Conservation (phyloP, 208 protist genomes). For the Crithidia expoeki region DNA sequence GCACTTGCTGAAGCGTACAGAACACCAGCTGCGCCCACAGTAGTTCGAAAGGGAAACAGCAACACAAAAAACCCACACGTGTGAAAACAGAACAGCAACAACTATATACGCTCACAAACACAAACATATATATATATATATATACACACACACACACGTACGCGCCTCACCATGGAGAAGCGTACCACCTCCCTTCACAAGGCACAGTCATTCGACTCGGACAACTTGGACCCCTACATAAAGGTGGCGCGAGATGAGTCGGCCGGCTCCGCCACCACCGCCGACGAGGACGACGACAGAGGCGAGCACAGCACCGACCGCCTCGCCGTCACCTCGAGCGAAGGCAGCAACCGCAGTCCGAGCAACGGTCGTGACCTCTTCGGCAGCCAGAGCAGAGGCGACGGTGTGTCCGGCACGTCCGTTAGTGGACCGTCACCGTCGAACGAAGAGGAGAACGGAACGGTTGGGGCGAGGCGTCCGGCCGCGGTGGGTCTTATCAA, state of each 20-base stretch:
- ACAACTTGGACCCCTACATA: conserved; percentile 3
- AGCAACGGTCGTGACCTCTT: conserved; percentile 13
- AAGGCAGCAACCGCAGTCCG: conserved; percentile 21
- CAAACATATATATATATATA: no score
- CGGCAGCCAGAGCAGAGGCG: not conserved
- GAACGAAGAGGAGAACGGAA: not conserved
- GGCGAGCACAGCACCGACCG: conserved; percentile 20
- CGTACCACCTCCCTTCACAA: not conserved
- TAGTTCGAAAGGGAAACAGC: no score
- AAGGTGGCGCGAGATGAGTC: conserved; percentile 20
- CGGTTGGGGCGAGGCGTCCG: not conserved
- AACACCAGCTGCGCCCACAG: no score
- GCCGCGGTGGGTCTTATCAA: conserved; percentile 82
- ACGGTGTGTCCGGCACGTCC: not conserved
- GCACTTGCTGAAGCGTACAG: no score
- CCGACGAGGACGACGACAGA: conserved; percentile 10
- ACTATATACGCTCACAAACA: no score
- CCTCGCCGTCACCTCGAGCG: conserved; percentile 21
- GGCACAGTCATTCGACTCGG: conserved; percentile 8
- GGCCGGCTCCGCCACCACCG: conserved; percentile 10
- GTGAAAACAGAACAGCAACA: no score
- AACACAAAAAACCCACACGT: no score
- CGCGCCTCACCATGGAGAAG: conserved; percentile 9
- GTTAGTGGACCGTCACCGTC: not conserved
- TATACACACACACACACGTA: conserved; percentile 7